Percentiles rank a stretch among this genome's conserved stretches.
Conservation (phyloP, 805 yeast genomes). For the Saccharomycopsis synnaedendra region DNA sequence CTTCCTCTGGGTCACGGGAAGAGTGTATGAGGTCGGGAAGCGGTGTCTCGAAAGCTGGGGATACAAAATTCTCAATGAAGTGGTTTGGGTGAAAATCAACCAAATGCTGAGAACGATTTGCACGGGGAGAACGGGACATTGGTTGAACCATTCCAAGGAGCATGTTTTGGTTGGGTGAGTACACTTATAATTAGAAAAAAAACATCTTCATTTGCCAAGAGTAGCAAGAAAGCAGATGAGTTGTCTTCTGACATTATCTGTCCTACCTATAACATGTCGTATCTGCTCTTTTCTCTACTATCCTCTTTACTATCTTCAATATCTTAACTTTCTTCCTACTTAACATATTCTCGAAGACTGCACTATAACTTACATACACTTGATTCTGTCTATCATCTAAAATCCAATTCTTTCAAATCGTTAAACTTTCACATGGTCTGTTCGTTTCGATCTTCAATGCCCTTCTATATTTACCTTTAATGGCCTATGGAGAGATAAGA, state of each 20-base stretch:
- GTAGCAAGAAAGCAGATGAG: not conserved
- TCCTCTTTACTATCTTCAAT: no score
- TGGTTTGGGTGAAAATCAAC: slow-evolving; percentile 86
- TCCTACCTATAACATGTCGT: not conserved
- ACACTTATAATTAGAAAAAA: not conserved
- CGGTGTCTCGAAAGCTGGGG: slow-evolving; percentile 76
- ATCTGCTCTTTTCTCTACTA: no score
- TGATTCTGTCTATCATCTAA: no score
- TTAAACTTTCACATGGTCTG: no score
- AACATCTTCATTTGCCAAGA: not conserved
- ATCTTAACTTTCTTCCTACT: no score
- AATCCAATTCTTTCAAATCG: no score
- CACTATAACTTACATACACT: no score
- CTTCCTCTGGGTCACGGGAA: slow-evolving; percentile 89
- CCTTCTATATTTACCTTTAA: no score
- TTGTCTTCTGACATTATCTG: not conserved
- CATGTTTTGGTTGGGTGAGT: slow-evolving; percentile 67
- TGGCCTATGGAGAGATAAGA: no score
- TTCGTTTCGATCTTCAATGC: no score
- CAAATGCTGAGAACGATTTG: slow-evolving; percentile 82
- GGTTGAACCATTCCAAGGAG: slow-evolving; percentile 93
- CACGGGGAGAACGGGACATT: slow-evolving; percentile 94
- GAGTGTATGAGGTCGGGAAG: slow-evolving; percentile 84
- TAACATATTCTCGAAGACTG: no score
- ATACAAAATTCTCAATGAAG: slow-evolving; percentile 62